These are phyloP conservation scores for Penicillium macrosclerotiorum DNA, from an alignment of 495 filamentous ascomycete genomes.

Conservation along the genomic window DNA sequence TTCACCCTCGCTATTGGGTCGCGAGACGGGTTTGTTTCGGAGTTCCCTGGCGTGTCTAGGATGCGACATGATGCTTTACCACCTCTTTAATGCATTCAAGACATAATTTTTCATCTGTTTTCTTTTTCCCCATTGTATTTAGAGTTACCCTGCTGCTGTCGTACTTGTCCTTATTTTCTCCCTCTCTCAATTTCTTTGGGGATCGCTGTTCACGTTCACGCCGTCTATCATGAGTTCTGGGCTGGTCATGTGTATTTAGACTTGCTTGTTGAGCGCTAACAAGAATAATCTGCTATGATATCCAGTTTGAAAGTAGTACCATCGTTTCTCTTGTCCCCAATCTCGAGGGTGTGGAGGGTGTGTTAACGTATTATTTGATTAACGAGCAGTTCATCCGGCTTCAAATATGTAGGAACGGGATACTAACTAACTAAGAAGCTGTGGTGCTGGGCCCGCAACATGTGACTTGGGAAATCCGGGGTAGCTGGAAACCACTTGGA, in stretches of 20 bases:
- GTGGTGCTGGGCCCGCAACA: neutral
- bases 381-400: too few species aligned
- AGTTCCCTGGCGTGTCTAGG: slow-evolving; percentile 14
- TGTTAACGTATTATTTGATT: too few species aligned
- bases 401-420: too few species aligned
- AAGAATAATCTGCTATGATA: too few species aligned
- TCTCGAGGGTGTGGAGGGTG: too few species aligned
- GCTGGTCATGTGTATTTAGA: too few species aligned
- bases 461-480: slow-evolving; percentile 11
- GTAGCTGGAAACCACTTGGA: too few species aligned
- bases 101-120: neutral
- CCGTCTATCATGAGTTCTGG: too few species aligned
- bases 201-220: neutral
- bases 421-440: too few species aligned
- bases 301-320: too few species aligned
- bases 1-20: slow-evolving; percentile 11
- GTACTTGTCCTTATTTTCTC: slow-evolving; percentile 1
- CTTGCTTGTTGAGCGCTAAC: too few species aligned
- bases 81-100: slow-evolving; percentile 1
- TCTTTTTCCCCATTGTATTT: slow-evolving; percentile 24
- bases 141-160: slow-evolving; percentile 18
- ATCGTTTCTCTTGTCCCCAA: too few species aligned
- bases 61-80: slow-evolving; percentile 20
- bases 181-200: neutral
- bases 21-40: neutral